Base-by-base conservation (phyloP, 73 alveolate genomes). In the Uronychia setigera region DNA sequence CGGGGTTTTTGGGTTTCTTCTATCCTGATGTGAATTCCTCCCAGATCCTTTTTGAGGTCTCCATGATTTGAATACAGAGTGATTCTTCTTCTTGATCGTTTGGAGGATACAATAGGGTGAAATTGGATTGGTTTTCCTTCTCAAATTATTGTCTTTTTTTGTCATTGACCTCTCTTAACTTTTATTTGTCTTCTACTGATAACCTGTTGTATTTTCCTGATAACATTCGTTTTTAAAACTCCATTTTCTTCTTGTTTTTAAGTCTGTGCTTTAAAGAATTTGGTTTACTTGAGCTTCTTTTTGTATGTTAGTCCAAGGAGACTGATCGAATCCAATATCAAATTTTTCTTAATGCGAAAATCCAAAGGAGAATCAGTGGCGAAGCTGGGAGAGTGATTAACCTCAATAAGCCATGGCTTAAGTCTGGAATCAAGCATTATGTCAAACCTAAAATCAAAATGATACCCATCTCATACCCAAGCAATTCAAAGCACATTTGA, bases 341-440 rank as follows among this genome's bases (percentile, higher is more conserved):
- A 46, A 33, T 60, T 58, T 34, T 46, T 80, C 83, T 87, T 87
- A 26, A 87, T 83, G 33, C 59, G 14, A 33, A 30, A 80, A 74
- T 86, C 93, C 26, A 86, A 27, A 27, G 87, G 87, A 28, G 93
- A 35, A 80, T 86, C 93, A 57, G 88, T 80, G 31, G 60, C 35
- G 33, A 86, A 86, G 31, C 85, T 59, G 19, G 93, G 93, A 1
- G 88, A 78, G 79, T 85, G 29, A 32, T 85, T 85, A 1, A 85
- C 91, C 77, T 85, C 91, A 29, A 85, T 27, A 0, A 85, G 29
- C 85, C 86, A 85, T 13, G 91, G 91, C 32, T 76, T 85, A n/a
- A 77, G 85, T 13, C 9, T 77, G 32, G 32, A 9, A 77, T 85
- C 91, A 30, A 85, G 33, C 28, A 85, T 28, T 13, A 85, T 77